Base-by-base conservation (phyloP, 2,329 filamentous ascomycete genomes). In the Penicillium sclerotiorum region DNA sequence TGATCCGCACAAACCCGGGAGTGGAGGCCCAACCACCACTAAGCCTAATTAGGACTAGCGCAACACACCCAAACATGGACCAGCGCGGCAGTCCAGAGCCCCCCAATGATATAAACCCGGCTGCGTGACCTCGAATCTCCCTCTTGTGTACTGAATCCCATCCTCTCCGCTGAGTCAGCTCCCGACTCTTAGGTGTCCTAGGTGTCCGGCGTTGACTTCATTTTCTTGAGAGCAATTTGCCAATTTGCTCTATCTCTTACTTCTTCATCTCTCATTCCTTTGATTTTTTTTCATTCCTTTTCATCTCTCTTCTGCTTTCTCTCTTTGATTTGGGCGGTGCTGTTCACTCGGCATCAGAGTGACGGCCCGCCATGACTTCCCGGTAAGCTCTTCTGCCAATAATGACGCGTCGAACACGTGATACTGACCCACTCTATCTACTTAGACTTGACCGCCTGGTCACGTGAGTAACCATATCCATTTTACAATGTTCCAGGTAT, bases 401-500 rank as follows among this genome's bases (percentile, higher is more conserved):
- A 45, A 56, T 42, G 38, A 61, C 58, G 58, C 55, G 55, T 55
- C 49, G 44, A 39, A 55, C 52, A 61, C 52, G 42, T 56, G 57
- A 62, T 59, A 57, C 69, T 74, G 68, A 72, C 66, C 44, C 50
- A 61, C 58, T 57, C 48, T 52, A 33, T 32, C 28, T 32, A 5
- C 11, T 23, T 54, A 90, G 89, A 82, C 83, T 93, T 66, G 89
- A 92, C 77, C 85, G 89, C 70, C 81, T 93, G 63, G 89, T 93
- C 80, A 92, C 88, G 88, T 92, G 82, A 84, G 88, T 87, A 33
- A 11, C 39, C 38, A 33, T 22, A 7, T n/a, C 47, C 43, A 35
- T 27, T 20, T 30, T 37, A 17, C 6, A 18, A 21, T 43, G 38
- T 38, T 45, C n/a, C 40, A 28, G 30, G 32, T 22, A 9, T n/a